These are phyloP conservation scores for Blumeriella jaapii DNA, from an alignment of 2,329 filamentous ascomycete species.

Conservation along the genomic window DNA sequence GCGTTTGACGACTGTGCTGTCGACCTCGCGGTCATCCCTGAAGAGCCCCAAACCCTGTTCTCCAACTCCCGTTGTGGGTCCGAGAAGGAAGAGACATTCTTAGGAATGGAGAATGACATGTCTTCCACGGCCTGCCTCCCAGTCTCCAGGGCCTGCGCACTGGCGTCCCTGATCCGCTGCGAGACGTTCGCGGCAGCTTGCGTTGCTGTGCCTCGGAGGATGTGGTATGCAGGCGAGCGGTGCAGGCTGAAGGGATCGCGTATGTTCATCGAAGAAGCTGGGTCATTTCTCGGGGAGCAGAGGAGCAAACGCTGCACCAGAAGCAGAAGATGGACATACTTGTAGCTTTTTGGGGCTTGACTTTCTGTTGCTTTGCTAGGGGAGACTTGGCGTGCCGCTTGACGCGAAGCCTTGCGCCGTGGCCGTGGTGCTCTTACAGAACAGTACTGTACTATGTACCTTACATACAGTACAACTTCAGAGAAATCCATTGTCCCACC, in stretches of 20 bases:
- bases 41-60: slow-evolving; percentile 52
- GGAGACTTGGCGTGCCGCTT: neutral
- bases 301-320: slow-evolving; percentile 10
- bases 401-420: neutral
- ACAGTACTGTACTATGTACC: neutral
- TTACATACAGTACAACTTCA: neutral
- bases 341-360: no score
- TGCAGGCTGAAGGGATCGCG: slow-evolving; percentile 29
- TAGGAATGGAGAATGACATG: slow-evolving; percentile 56
- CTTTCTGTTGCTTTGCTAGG: no score
- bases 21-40: slow-evolving; percentile 33
- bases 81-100: slow-evolving; percentile 57
- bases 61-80: slow-evolving; percentile 54
- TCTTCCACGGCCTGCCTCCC: slow-evolving; percentile 31
- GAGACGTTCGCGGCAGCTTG: slow-evolving; percentile 34
- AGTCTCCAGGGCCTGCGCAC: slow-evolving; percentile 36
- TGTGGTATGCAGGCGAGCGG: slow-evolving; percentile 36
- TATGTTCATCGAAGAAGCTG: slow-evolving; percentile 25
- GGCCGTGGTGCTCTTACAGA: neutral
- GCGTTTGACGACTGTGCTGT: slow-evolving; percentile 21
- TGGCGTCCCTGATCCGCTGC: slow-evolving; percentile 38
- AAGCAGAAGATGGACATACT: slow-evolving; percentile 7
- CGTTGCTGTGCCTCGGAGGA: slow-evolving; percentile 38
- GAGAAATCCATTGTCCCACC: no score
- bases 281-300: slow-evolving; percentile 22